These are phyloP conservation scores for Neofusicoccum kwambonambiense DNA, from an alignment of 2,329 filamentous ascomycete species.

Conservation along the genomic window DNA sequence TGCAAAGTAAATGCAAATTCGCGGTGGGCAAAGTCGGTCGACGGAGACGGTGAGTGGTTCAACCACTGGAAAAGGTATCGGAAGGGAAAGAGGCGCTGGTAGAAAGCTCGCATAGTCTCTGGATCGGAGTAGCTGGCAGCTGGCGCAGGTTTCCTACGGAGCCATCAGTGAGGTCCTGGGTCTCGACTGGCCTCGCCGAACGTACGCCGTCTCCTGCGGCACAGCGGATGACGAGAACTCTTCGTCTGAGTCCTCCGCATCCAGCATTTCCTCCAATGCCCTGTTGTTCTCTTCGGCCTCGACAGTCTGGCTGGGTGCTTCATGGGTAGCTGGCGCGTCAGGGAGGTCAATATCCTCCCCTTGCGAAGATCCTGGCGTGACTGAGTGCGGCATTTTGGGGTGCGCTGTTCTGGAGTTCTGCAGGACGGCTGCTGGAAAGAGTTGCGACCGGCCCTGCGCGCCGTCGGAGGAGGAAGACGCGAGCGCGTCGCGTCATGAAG, in stretches of 20 bases:
- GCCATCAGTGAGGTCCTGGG: neutral
- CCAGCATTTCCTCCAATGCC: constrained; percentile 59
- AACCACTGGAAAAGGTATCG: constrained; percentile 95
- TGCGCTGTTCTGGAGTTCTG: neutral
- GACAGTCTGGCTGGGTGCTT: constrained; percentile 21
- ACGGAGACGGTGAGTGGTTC: constrained; percentile 84
- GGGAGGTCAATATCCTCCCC: constrained; percentile 41
- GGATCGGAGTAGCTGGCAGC: constrained; percentile 61
- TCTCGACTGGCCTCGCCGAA: neutral
- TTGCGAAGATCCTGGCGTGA: constrained; percentile 40
- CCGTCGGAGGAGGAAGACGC: constrained; percentile 4
- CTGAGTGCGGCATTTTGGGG: constrained; percentile 46
- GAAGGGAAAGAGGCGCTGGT: constrained; percentile 93
- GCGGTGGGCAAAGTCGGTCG: constrained; percentile 84
- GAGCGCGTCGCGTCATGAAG: constrained; percentile 4
- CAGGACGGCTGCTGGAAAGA: neutral
- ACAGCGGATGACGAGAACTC: constrained; percentile 56
- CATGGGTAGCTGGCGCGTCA: constrained; percentile 31
- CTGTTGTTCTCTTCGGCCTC: constrained; percentile 30
- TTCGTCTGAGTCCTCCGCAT: constrained; percentile 56
- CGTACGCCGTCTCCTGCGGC: constrained; percentile 44
- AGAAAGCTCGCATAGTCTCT: constrained; percentile 88
- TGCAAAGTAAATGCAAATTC: constrained; percentile 96
- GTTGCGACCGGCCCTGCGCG: neutral
- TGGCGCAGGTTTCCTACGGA: constrained; percentile 33